These are phyloP conservation scores for Blastomyces percursus DNA, from an alignment of 2,329 filamentous ascomycete species.

Conservation along the genomic window DNA sequence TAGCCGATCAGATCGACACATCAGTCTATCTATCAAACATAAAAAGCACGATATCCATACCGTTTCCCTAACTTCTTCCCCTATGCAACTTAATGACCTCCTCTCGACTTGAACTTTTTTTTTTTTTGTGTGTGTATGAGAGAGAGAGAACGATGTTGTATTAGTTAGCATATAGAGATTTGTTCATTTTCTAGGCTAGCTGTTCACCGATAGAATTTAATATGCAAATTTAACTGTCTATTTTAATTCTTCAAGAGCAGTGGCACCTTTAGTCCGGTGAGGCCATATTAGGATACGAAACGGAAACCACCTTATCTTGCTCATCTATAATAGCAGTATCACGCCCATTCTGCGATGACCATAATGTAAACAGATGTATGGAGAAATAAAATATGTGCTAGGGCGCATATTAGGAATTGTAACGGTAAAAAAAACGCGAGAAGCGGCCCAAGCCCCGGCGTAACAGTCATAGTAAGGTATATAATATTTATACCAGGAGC, in stretches of 20 bases:
- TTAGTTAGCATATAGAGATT: background rate
- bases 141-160: background rate
- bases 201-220: background rate
- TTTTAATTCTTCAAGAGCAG: background rate
- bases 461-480: background rate
- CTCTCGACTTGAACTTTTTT: background rate
- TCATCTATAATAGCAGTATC: background rate
- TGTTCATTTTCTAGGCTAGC: background rate
- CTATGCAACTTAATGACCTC: background rate
- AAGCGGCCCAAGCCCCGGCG: background rate
- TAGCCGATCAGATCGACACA: background rate
- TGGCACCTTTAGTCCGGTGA: background rate
- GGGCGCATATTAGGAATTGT: background rate
- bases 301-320: background rate
- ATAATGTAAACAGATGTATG: background rate
- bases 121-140: background rate
- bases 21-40: background rate
- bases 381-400: background rate
- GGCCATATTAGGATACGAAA: background rate
- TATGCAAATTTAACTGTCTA: background rate
- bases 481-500: background rate
- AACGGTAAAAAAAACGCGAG: background rate
- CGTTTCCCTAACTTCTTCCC: background rate
- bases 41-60: background rate
- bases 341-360: background rate